Conservation (phyloP, 768 basidiomycete genomes). For the Calocybe gangraenosa region DNA sequence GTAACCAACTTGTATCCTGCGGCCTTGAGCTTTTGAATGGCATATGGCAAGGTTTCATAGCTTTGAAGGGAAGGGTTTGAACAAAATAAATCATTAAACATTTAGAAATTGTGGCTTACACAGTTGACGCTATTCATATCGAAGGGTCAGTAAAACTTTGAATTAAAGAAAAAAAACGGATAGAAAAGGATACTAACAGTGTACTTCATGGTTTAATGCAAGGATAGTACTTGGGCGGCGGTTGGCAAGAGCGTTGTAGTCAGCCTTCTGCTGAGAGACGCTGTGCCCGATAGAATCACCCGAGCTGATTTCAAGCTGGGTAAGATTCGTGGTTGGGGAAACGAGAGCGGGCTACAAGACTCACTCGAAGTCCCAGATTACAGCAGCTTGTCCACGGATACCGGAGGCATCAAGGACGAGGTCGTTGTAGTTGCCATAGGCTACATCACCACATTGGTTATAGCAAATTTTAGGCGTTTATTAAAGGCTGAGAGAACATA, state of each 20-base stretch:
- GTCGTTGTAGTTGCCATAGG: slow-evolving; percentile 21
- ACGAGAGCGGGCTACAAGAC: neutral
- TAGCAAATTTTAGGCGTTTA: neutral
- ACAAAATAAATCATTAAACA: neutral
- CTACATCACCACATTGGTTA: slow-evolving; percentile 1
- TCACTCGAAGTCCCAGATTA: slow-evolving; percentile 36
- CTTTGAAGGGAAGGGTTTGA: slow-evolving; percentile 11
- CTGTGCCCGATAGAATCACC: slow-evolving; percentile 32
- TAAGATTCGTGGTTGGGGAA: neutral
- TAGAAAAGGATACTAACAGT: slow-evolving; percentile 18
- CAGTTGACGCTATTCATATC: slow-evolving; percentile 15
- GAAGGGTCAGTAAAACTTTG: neutral
- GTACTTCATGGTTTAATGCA: slow-evolving; percentile 36
- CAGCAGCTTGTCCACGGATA: slow-evolving; percentile 19
- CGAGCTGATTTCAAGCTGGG: slow-evolving; percentile 31
- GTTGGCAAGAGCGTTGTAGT: slow-evolving; percentile 23
- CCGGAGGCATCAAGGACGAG: slow-evolving; percentile 17
- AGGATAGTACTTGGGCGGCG: slow-evolving; percentile 32
- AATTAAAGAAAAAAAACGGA: slow-evolving; percentile 1
- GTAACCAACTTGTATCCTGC: slow-evolving; percentile 41
- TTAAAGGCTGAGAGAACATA: slow-evolving; percentile 2
- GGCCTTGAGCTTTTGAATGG: slow-evolving; percentile 29
- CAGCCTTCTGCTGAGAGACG: slow-evolving; percentile 22
- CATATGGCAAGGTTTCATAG: slow-evolving; percentile 33
- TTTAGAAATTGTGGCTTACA: slow-evolving; percentile 14